Base-by-base conservation (phyloP, 2,329 filamentous ascomycete species). In the Huntiella savannae region DNA sequence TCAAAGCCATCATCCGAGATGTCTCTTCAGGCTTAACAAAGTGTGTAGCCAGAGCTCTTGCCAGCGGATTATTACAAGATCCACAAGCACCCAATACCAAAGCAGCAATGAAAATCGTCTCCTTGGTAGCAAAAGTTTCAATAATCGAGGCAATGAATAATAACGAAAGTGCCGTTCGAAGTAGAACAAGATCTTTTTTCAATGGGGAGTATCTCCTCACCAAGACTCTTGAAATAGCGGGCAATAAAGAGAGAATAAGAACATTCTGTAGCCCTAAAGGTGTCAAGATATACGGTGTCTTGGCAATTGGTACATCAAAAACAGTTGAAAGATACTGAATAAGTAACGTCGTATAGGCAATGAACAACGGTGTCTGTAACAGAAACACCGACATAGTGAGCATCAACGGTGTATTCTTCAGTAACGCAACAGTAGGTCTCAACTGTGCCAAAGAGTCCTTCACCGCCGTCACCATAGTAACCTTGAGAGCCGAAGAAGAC, bases 251-350 rank as follows among this genome's bases (percentile, higher is more conserved):
- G 13, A 68, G 58, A 32, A 65, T 52, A 33, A 56, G 44, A 33
- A 67, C 55, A 38, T 61, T 60, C 28, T 65, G 55, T 3, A 67
- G 41, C 15, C 64, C 63, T 3, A 63, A 49, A 0, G 63, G 61
- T 1, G 64, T 64, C 5, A 66, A 55, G 28, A 67, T 55, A 46
- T 65, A 57, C 47, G 60, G 64, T 0, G 59, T 61, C 46, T 65
- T 57, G 13, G 60, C 63, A 22, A 68, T 57, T 15, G 54, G 59
- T 64, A 64, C 67, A 42, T 58, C 58, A 40, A 66, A 67, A 48
- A 65, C 55, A 47, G 63, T 66, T 58, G 62, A 65, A 46, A 68
- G 53, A 36, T 63, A 64, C 53, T 67, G 64, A 4, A 59, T 55
- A 28, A 67, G 53, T 1, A 58, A 63, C 5, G 53, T 54, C 10